Base-by-base conservation (phyloP, 192 early-diverging fungal genomes). In the Spizellomyces punctatus region DNA sequence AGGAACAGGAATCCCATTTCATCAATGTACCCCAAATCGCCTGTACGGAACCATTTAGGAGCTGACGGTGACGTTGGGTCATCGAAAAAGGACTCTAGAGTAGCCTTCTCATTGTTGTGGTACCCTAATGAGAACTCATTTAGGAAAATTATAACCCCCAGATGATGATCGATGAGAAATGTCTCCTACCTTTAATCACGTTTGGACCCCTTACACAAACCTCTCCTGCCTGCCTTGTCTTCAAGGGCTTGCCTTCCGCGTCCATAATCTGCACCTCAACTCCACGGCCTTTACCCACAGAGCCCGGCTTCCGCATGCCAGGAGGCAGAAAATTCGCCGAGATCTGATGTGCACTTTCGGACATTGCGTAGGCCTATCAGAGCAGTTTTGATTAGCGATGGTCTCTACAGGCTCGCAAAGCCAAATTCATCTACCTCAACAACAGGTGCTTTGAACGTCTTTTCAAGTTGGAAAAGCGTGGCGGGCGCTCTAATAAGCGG, bases 341-440 rank as follows among this genome's bases (percentile, higher is more conserved):
- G 85, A 95, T 91, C 79, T 94, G 93, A 73, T 95, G 93, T 12
- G 91, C 75, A n/a, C 92, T 91, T 81, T 95, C 93, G 5, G 91
- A 92, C 91, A 94, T 92, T 19, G 93, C 91, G 67, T 93, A 92
- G 0, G 92, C 92, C 27, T 36, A 36, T 36, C 27, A 3, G 27
- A 36, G 27, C 27, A 36, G 27, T 36, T 36, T 36, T 36, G 27
- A 36, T 36, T 76, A 68, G n/a, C 10, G 19, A n/a, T 45, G 16
- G 58, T 60, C 55, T n/a, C 19, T 14, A 5, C n/a, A n/a, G 16
- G 56, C 8, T 49, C 59, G 46, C 7, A 57, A 27, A 54, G 64
- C 62, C 41, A 64, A 22, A 36, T 36, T 36, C 3, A 36, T 3
- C 3, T 36, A 36, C 27, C 47, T 92, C 91, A 46, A 95, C 75